These are phyloP conservation scores for Mycogone perniciosa DNA, from an alignment of 2,329 filamentous ascomycete genomes.

Conservation along the genomic window DNA sequence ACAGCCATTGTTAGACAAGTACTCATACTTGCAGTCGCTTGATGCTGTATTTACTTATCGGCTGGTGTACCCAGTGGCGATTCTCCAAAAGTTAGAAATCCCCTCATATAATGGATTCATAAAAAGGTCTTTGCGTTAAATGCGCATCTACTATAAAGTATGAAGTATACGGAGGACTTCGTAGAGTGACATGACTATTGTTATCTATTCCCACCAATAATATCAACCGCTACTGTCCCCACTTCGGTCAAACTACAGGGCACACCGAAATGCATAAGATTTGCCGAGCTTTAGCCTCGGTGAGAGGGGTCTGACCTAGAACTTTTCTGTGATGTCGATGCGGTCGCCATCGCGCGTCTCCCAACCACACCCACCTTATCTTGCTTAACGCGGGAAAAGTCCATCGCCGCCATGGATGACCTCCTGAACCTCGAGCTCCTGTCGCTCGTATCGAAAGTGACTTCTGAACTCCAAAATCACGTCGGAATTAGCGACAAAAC, in stretches of 20 bases:
- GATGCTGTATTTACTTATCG: too few relatives aligned
- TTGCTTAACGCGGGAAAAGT: background rate
- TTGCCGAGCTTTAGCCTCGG: conserved; percentile 6
- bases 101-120: too few relatives aligned
- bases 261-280: background rate
- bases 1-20: too few relatives aligned
- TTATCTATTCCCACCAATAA: too few relatives aligned
- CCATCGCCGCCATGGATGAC: conserved; percentile 74
- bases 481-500: conserved; percentile 89
- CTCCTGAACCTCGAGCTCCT: conserved; percentile 85
- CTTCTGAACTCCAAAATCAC: conserved; percentile 90
- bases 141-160: too few relatives aligned
- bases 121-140: too few relatives aligned
- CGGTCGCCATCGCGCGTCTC: conserved; percentile 8
- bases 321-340: conserved; percentile 2
- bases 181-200: background rate
- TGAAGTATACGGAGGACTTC: background rate
- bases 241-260: background rate
- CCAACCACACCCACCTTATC: background rate
- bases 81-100: too few relatives aligned
- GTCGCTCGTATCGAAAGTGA: conserved; percentile 90
- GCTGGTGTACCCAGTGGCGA: too few relatives aligned
- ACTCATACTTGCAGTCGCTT: too few relatives aligned
- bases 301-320: conserved; percentile 2
- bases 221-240: too few relatives aligned